These are phyloP conservation scores for Xerocomus brunneocitrinus DNA, from an alignment of 768 basidiomycete genomes.

Conservation along the genomic window DNA sequence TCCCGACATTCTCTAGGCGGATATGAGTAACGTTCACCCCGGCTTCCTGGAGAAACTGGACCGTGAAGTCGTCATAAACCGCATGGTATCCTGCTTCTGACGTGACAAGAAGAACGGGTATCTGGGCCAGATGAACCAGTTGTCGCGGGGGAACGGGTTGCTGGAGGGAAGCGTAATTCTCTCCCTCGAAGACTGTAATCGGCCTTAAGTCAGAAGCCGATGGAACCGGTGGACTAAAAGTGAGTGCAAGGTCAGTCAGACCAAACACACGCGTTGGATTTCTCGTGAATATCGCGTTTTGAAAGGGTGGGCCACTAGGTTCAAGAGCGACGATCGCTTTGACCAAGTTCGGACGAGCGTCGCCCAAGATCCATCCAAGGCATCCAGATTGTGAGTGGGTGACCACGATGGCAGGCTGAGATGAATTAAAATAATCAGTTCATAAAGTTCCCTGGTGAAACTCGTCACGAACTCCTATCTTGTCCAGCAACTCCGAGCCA, in stretches of 20 bases:
- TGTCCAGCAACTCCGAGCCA: conserved; percentile 41
- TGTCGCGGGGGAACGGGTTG: conserved; percentile 41
- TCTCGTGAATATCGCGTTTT: conserved; percentile 34
- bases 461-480: conserved; percentile 40
- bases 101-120: conserved; percentile 46
- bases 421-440: conserved; percentile 1
- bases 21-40: conserved; percentile 43
- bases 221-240: conserved; percentile 39
- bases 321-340: conserved; percentile 48
- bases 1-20: conserved; percentile 39
- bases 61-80: conserved; percentile 44
- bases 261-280: conserved; percentile 41
- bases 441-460: neutral
- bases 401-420: conserved; percentile 42
- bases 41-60: conserved; percentile 39
- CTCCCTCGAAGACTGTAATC: conserved; percentile 21
- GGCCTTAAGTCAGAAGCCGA: conserved; percentile 36
- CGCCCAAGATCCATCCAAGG: conserved; percentile 47
- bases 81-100: conserved; percentile 49
- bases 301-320: conserved; percentile 49
- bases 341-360: conserved; percentile 40
- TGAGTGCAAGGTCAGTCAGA: conserved; percentile 44
- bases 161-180: conserved; percentile 38
- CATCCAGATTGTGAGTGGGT: conserved; percentile 50
- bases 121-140: conserved; percentile 37